Evolutionary conservation across 2,329 filamentous ascomycete genomes (phyloP), one percentile per base, ranked within the genome.

Genomic region (Ampelomyces quisqualis): DNA sequence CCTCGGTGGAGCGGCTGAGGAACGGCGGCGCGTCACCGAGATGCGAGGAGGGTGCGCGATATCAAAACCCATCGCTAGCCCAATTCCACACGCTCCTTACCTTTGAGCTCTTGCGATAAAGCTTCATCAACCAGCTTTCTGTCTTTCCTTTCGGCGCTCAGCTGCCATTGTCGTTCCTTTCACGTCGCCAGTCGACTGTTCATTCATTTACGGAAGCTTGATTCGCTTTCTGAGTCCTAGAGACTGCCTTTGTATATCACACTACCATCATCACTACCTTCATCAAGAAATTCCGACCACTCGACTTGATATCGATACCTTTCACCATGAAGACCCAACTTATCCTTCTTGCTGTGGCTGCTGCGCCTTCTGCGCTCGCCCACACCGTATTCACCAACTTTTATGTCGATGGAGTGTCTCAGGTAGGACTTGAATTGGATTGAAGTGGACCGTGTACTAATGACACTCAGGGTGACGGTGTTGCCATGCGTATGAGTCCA

Each of bases 401-500:
- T 34, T 68, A 55, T 40, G 57, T 68, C 29, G 43, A 69, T 36
- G 62, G 67, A 33, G 38, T 57, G 26, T 47, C 51, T 36, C 60
- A 62, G 45, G 64, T 65, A 46, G 21, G 58, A 49, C 21, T 5
- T 31, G 10, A 7, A 20, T 19, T 4, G 3, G 23, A 5, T n/a
- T 10, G n/a, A 11, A 7, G 26, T 20, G 9, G 3, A 10, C 27
- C 7, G n/a, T 24, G 20, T 15, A 29, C 48, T 62, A 72, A 63
- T 40, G 23, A 14, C 4, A 7, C 2, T 27, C n/a, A 88, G 66
- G 86, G 86, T 46, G 81, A 86, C 58, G 85, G 80, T 20, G 84
- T 81, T 18, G 88, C 84, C 56, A 77, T 90, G 35, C 82, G 86
- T 28, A 85, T 85, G 78, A 79, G 79, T 38, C 72, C 68, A 27